Evolutionary conservation across 2,329 filamentous ascomycete genomes (phyloP).

Genomic region (Parastagonospora avenae): DNA sequence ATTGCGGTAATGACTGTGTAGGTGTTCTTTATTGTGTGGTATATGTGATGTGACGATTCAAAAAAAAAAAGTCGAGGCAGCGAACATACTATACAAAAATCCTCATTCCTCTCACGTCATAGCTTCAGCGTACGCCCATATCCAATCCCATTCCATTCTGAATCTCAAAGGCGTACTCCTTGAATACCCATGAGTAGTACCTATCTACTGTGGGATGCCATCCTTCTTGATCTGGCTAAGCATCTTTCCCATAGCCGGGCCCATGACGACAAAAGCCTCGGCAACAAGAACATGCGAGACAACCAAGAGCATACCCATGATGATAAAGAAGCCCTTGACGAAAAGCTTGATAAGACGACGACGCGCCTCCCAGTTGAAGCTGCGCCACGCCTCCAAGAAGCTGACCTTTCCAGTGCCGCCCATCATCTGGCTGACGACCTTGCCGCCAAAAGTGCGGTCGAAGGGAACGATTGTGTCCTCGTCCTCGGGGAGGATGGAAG

Average conservation of each 20-base stretch:
- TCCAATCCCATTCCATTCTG: too few relatives aligned
- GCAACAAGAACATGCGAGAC: constrained; percentile 58
- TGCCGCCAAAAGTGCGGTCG: constrained; percentile 82
- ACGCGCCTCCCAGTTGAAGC: constrained; percentile 74
- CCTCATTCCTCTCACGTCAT: too few relatives aligned
- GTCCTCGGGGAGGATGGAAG: constrained; percentile 80
- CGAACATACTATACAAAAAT: too few relatives aligned
- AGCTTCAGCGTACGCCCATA: too few relatives aligned
- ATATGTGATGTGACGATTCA: too few relatives aligned
- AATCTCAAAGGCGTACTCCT: too few relatives aligned
- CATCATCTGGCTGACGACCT: constrained; percentile 74
- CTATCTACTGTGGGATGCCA: not conserved
- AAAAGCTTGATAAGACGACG: constrained; percentile 76
- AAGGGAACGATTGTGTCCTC: constrained; percentile 87
- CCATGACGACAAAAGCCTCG: constrained; percentile 58
- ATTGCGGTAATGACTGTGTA: too few relatives aligned
- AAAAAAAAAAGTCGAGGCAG: too few relatives aligned
- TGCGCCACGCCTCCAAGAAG: constrained; percentile 77
- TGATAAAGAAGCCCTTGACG: constrained; percentile 69
- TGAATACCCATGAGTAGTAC: too few relatives aligned
- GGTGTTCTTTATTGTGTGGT: too few relatives aligned
- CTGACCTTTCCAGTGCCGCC: constrained; percentile 73
- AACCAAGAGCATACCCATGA: constrained; percentile 53
- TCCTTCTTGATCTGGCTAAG: constrained; percentile 20
- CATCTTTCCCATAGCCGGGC: constrained; percentile 32